phyloP scores from a whole-genome alignment of 148 eudicot species.

The Persicaria tinctoria region DNA sequence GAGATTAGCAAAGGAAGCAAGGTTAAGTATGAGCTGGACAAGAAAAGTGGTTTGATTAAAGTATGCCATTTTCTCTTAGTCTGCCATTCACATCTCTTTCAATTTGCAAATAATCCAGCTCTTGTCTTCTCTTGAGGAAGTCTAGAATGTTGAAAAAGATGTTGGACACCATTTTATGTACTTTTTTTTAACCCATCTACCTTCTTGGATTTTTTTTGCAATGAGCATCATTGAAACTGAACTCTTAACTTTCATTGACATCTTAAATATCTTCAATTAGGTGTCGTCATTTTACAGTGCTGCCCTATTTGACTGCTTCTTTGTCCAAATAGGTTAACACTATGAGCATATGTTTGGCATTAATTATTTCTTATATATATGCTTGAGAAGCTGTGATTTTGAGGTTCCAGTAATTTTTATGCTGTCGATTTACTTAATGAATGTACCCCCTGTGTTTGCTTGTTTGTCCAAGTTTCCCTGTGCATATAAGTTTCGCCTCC shows the following conservation, averaged over 20 bases:
- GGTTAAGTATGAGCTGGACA: conserved; percentile 90
- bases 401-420: neutral
- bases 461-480: neutral
- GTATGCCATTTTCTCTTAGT: conserved; percentile 23
- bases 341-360: neutral
- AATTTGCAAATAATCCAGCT: no score
- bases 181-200: neutral
- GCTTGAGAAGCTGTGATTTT: neutral
- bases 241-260: neutral
- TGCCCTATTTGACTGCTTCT: neutral
- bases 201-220: neutral
- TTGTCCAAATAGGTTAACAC: neutral
- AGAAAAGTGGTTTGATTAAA: conserved; percentile 72
- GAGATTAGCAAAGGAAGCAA: conserved; percentile 90
- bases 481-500: neutral
- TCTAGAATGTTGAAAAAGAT: neutral
- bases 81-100: neutral
- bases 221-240: neutral
- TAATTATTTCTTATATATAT: neutral
- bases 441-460: neutral
- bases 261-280: neutral
- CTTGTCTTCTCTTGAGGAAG: neutral
- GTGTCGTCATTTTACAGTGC: neutral
- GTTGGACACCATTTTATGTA: neutral
- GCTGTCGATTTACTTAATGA: neutral